Percentiles rank a stretch among this genome's conserved stretches.
Conservation (phyloP, 2,329 filamentous ascomycete genomes). For the Cercospora sp. region DNA sequence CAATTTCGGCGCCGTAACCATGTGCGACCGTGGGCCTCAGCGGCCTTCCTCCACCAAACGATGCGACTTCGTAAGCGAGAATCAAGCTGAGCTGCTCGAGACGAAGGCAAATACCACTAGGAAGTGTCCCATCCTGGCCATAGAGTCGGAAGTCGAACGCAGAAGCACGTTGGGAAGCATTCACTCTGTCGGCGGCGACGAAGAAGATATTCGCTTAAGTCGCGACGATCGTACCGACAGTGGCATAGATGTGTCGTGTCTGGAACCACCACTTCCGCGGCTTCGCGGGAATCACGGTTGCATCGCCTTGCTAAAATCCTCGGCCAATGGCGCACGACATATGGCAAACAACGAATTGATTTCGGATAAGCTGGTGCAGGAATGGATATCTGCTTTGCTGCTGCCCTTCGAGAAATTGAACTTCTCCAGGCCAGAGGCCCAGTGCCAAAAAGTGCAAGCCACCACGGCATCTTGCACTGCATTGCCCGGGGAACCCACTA, state of each 20-base stretch:
- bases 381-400: background rate
- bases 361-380: background rate
- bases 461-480: background rate
- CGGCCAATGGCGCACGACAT: background rate
- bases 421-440: background rate
- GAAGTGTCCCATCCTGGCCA: background rate
- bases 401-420: background rate
- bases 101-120: background rate
- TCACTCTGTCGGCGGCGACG: background rate
- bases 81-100: background rate
- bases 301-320: background rate
- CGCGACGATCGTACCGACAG: background rate
- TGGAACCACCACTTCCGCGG: background rate
- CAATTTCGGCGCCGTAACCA: background rate
- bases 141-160: background rate
- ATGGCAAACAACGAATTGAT: background rate
- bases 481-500: background rate
- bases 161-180: background rate
- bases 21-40: background rate
- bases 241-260: background rate
- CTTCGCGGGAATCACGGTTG: background rate
- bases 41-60: background rate
- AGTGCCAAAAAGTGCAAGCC: background rate
- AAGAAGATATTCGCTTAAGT: background rate
- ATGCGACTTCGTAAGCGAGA: background rate